Evolutionary conservation across 2,329 filamentous ascomycete species (phyloP).

Genomic region (Xylaria sp.): DNA sequence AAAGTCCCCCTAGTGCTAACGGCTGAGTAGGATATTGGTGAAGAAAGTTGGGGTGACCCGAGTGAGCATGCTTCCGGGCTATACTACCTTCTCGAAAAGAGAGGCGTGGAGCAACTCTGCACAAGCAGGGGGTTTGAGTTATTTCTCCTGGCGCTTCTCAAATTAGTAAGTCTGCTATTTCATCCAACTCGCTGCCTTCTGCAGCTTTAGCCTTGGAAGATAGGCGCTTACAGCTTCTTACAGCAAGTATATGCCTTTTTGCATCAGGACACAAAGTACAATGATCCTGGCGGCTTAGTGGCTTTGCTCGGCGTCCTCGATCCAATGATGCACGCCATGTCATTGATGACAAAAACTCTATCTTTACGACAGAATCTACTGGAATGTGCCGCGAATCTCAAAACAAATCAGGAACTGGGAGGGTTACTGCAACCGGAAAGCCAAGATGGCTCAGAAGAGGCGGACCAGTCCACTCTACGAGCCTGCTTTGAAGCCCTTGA

Average conservation of each 20-base stretch:
- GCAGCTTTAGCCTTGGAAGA: background rate
- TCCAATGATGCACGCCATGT: conserved; percentile 28
- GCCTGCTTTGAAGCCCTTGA: conserved; percentile 22
- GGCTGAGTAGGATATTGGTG: conserved; percentile 24
- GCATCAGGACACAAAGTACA: conserved; percentile 24
- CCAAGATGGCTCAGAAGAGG: background rate
- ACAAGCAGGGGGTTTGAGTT: conserved; percentile 26
- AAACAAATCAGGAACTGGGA: background rate
- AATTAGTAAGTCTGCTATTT: conserved; percentile 19
- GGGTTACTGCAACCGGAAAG: background rate
- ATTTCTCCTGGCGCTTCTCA: conserved; percentile 25
- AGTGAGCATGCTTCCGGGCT: conserved; percentile 25
- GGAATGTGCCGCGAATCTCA: background rate
- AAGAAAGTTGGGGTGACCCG: conserved; percentile 24
- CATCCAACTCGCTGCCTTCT: background rate
- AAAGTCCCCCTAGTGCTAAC: conserved; percentile 7
- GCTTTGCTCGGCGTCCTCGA: conserved; percentile 12
- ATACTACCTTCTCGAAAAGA: conserved; percentile 29
- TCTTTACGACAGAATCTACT: conserved; percentile 17
- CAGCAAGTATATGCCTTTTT: conserved; percentile 27
- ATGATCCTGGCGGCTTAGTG: conserved; percentile 25
- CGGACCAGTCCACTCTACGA: conserved; percentile 14
- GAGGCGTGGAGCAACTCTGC: conserved; percentile 26
- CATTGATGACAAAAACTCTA: conserved; percentile 23
- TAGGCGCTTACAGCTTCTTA: conserved; percentile 2